Evolutionary conservation across 768 basidiomycete species (phyloP).

Genomic region (Rhodosporidiobolus sp.): DNA sequence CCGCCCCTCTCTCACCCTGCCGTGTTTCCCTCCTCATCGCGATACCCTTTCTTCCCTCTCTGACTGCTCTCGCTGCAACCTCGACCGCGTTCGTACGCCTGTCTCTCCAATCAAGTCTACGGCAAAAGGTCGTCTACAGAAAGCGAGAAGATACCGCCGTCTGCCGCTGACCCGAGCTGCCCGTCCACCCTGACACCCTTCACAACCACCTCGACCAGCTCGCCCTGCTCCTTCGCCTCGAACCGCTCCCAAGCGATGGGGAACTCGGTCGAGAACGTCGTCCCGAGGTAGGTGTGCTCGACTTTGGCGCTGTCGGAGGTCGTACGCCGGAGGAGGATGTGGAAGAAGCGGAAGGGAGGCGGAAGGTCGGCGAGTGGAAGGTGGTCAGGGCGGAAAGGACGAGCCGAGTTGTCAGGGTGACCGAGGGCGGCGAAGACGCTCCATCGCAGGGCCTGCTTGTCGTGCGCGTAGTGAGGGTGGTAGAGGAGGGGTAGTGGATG

Average conservation of each 20-base stretch:
- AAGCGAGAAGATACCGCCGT: background rate
- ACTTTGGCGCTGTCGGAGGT: too few species aligned
- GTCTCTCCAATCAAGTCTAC: background rate
- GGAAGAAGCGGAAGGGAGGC: background rate
- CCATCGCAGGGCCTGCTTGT: background rate
- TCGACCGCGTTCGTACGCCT: background rate
- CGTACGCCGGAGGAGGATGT: background rate
- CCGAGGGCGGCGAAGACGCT: background rate
- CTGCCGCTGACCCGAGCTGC: background rate
- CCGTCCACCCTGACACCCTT: background rate
- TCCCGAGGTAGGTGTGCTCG: background rate
- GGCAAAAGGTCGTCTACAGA: too few species aligned
- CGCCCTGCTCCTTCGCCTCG: too few species aligned
- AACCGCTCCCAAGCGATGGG: background rate
- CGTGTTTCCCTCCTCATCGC: background rate
- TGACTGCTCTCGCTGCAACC: background rate
- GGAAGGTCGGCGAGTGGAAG: background rate
- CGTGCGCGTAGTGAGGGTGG: background rate
- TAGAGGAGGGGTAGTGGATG: background rate
- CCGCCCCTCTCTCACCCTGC: background rate
- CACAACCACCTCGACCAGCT: background rate
- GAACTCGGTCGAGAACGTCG: background rate
- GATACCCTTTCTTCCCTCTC: background rate
- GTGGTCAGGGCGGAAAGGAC: background rate
- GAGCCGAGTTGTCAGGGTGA: too few species aligned